Base-by-base conservation (phyloP, 495 filamentous ascomycete genomes). In the Aspergillus heteromorphus region DNA sequence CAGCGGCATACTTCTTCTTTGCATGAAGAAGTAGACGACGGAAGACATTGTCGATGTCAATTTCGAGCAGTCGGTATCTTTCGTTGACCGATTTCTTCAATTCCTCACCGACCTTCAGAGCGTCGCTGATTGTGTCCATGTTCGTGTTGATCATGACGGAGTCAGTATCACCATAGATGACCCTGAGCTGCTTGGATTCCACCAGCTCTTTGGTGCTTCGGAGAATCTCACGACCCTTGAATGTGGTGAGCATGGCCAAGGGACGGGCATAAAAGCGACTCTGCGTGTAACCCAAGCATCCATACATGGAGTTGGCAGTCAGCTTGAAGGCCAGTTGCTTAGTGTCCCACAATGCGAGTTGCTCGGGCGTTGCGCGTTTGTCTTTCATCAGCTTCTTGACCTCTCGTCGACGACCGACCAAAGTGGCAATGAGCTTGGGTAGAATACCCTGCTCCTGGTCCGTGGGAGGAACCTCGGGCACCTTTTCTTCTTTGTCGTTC, bases 121-220 rank as follows among this genome's bases (percentile, higher is more conserved):
- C 92, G 59, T 96, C 92, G 25, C 87, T 85, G 25, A 97, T 88
- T 51, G 88, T 96, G 65, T 96, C 89, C 47, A 89, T 89, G 67
- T 96, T 96, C 45, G 93, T 96, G 62, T 98, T 97, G 72, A 98
- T 96, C 93, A 98, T 98, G 72, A 98, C 93, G 19, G 93, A 98
- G 68, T 98, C 93, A 19, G 93, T 98, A 73, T 98, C 93, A 72
- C 93, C 93, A 65, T 98, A 98, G 53, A 98, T 96, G 67, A 98
- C 93, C 56, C 88, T 84, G 43, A 98, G 79, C 36, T 87, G 82
- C 47, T 86, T 91, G 53, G 82, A 87, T 68, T 97, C 92, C 1
- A 92, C 93, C 34, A 98, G 79, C 23, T 95, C 91, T 70, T 96
- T 97, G 51, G 93, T 98, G 63, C 87, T 92, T 51, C 87, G 81